Conservation (phyloP, 2,329 filamentous ascomycete species). For the Fusarium secorum region DNA sequence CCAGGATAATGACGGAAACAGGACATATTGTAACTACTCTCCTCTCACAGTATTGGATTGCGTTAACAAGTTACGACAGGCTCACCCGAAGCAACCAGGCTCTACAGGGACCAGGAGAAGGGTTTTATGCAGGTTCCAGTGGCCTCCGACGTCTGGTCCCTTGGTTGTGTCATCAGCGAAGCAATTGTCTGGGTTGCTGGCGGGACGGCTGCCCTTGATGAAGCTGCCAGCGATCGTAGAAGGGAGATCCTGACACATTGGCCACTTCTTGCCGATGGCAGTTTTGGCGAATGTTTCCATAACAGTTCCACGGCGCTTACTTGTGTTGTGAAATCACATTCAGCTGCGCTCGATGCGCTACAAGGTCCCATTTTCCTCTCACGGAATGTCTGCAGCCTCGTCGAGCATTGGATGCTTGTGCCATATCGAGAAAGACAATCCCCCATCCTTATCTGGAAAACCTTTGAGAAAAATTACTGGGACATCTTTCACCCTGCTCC, state of each 20-base stretch:
- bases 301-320: not conserved
- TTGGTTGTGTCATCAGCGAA: constrained; percentile 25
- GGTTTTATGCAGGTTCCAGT: not conserved
- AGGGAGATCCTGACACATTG: not conserved
- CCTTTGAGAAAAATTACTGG: not conserved
- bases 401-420: constrained; percentile 8
- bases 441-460: not conserved
- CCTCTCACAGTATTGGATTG: rapidly evolving
- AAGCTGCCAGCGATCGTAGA: not conserved
- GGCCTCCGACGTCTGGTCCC: constrained; percentile 19
- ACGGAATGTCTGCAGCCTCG: not conserved
- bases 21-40: constrained; percentile 6
- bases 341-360: not conserved
- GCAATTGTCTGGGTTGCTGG: constrained; percentile 21
- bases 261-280: not conserved
- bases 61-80: not conserved
- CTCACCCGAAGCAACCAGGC: constrained; percentile 10
- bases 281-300: constrained; percentile 22
- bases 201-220: not conserved
- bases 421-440: not conserved
- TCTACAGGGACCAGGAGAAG: not conserved
- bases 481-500: not conserved
- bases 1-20: constrained; percentile 13
- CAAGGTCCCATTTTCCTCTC: not conserved
- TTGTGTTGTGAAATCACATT: not conserved